Base-by-base conservation (phyloP, 2,329 filamentous ascomycete species). In the Sporothrix variecibatus region DNA sequence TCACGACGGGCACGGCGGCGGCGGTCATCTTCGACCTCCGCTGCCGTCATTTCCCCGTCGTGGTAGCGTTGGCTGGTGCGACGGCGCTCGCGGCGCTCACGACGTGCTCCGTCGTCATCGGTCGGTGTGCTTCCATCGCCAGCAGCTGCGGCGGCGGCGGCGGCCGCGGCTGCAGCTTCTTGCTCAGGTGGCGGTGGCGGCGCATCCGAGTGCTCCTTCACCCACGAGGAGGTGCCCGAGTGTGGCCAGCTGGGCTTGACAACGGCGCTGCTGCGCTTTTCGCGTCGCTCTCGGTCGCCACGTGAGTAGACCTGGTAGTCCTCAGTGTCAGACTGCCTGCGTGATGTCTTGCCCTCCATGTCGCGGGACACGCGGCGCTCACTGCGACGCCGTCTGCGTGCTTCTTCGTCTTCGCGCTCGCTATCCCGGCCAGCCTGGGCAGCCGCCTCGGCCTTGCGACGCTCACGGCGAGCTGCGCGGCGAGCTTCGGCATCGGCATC, bases 171-270 rank as follows among this genome's bases (percentile, higher is more conserved):
- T 0, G 68, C 62, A 2, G 56, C 56, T 7, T 72, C 75, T 20
- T 49, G 49, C n/a, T 83, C 82, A 0, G 85, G 84, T 0, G 87
- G 88, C 1, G 89, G 89, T 2, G 89, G 88, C 1, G 88, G 88
- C 2, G 88, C 89, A 77, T 90, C 89, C 1, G 87, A 88, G 77
- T 90, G 86, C 15, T 91, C 89, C 80, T 90, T 90, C 4, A 91
- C 89, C 90, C 90, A 91, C 0, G 88, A 91, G 9, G 87, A 89
- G 0, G 89, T 91, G 34, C 89, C 89, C 7, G 87, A 90, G 79
- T 90, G 87, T 23, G 89, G 89, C 89, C 89, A 91, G 11, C 83
- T 83, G 9, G 84, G 76, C 70, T 78, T 82, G 31, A n/a, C 46
- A 20, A n/a, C 34, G 15, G 17, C 65, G 34, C 67, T 65, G 67